These are phyloP conservation scores for Juglanconis juglandina DNA, from an alignment of 2,329 filamentous ascomycete genomes.

Conservation along the genomic window DNA sequence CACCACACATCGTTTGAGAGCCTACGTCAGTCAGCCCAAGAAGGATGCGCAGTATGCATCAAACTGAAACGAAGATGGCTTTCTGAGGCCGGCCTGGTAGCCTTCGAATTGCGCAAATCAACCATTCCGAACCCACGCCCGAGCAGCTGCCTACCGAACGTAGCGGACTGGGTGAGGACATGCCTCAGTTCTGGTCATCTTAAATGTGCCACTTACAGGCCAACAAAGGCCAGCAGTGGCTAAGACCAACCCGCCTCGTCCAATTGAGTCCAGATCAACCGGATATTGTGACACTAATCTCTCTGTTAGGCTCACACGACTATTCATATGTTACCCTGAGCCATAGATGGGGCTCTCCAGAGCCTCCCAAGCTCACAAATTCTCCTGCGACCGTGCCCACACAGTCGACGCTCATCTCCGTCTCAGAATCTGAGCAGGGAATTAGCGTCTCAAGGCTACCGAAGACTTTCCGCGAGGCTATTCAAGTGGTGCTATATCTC, in stretches of 20 bases:
- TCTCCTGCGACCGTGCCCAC: background rate
- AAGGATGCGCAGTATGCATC: background rate
- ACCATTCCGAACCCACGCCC: too few relatives aligned
- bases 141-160: too few relatives aligned
- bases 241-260: too few relatives aligned
- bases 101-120: too few relatives aligned
- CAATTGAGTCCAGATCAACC: background rate
- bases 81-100: too few relatives aligned
- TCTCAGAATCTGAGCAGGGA: background rate
- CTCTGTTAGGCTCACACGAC: background rate
- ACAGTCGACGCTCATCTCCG: too few relatives aligned
- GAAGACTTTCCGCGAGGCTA: background rate
- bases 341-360: background rate
- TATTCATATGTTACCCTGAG: conserved; percentile 1
- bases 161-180: too few relatives aligned
- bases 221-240: too few relatives aligned
- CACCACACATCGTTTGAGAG: background rate
- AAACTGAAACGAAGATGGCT: background rate
- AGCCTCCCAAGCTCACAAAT: background rate
- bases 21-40: background rate
- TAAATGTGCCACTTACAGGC: too few relatives aligned
- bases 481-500: background rate
- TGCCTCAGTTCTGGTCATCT: too few relatives aligned
- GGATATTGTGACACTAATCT: background rate
- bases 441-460: background rate